Evolutionary conservation across 345 rosid genomes (phyloP), one percentile per base, ranked within the genome.

Genomic region (Eucalyptus pumila): DNA sequence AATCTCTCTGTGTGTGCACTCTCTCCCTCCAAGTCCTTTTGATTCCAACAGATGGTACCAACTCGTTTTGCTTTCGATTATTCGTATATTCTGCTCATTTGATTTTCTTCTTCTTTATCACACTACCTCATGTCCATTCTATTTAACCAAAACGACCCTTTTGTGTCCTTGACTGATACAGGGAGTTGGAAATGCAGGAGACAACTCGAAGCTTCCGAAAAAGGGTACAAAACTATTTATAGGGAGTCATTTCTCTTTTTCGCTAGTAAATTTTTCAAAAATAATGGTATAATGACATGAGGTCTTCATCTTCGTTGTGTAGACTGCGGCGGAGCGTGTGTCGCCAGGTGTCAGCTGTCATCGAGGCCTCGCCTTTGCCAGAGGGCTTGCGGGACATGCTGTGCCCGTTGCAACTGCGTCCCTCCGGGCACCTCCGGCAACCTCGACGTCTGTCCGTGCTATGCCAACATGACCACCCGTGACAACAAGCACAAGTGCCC

Each of bases 401-500:
- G 98, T 80, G 88, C 87, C 2, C 91, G 93, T 7, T 97, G 99
- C 96, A 94, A 89, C 88, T 97, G 98, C 48, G 98, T 96, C 27
- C 98, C 98, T 80, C 96, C 97, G 2, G 98, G 97, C 10, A 96
- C 98, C 30, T 88, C 90, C 80, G 96, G 96, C 27, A 93, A 96
- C 93, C 87, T 91, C 30, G 95, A 95, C 11, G 92, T 27, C 54
- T 97, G 98, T 87, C 91, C 92, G 9, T 96, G 99, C 89, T 96
- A 96, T 42, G 96, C 93, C 89, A 91, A 10, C 83, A 89, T 93
- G 90, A 97, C 95, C 85, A 96, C 99, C 80, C 97, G 90, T 51
- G 96, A 93, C 19, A 95, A 95, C 87, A 89, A 91, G 90, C 96
- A 86, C 92, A 95, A 97, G 93, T 97, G 98, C 90, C 99, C 99